Evolutionary conservation across 2,329 filamentous ascomycete genomes (phyloP).

Genomic region (Botryotinia narcissicola): DNA sequence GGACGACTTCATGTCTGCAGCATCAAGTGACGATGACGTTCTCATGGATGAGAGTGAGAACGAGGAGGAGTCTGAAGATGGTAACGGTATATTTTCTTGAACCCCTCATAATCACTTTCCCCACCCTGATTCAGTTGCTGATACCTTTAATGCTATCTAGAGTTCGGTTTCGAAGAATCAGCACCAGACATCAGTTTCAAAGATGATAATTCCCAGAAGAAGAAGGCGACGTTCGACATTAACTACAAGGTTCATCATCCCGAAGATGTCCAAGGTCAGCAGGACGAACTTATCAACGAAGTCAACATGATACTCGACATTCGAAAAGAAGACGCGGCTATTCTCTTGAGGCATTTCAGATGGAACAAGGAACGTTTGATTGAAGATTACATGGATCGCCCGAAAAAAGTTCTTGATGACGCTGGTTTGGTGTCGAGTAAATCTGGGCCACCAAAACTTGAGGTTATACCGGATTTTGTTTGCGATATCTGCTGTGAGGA

Average conservation of each 20-base stretch:
- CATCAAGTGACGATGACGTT: conserved; percentile 73
- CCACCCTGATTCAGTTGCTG: conserved; percentile 17
- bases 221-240: conserved; percentile 76
- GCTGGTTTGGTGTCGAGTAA: conserved; percentile 73
- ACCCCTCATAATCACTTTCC: neutral
- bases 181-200: conserved; percentile 50
- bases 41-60: conserved; percentile 78
- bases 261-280: conserved; percentile 76
- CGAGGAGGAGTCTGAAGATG: conserved; percentile 55
- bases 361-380: conserved; percentile 98
- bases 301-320: conserved; percentile 90
- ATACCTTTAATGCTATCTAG: conserved; percentile 25
- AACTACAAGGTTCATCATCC: conserved; percentile 81
- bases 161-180: conserved; percentile 47
- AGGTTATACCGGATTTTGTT: conserved; percentile 71
- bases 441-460: conserved; percentile 62
- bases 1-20: conserved; percentile 85
- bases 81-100: conserved; percentile 26
- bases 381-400: conserved; percentile 92
- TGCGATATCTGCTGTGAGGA: conserved; percentile 99
- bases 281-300: conserved; percentile 82
- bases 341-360: conserved; percentile 80
- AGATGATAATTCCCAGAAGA: conserved; percentile 67
- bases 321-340: conserved; percentile 84
- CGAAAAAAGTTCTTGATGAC: conserved; percentile 74